Conservation (phyloP, 176 grass and related monocot genomes). For the Oryza brachyantha region DNA sequence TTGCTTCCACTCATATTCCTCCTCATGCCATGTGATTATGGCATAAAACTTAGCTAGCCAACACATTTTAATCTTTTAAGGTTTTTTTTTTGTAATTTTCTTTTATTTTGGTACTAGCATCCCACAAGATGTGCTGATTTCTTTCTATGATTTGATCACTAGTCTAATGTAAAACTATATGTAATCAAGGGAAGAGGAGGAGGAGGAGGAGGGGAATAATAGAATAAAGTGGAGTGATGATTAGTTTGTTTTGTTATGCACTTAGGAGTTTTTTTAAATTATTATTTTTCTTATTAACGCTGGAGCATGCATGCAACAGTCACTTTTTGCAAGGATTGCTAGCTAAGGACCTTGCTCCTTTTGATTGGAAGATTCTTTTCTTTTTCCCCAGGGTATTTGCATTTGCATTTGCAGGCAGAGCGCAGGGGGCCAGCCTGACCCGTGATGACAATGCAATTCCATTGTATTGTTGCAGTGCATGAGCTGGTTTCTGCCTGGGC, state of each 20-base stretch:
- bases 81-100: fast-evolving
- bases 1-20: slow-evolving; percentile 42
- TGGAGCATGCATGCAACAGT: neutral
- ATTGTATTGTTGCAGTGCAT: neutral
- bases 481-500: neutral
- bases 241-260: slow-evolving; percentile 36
- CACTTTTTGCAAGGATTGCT: neutral
- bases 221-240: slow-evolving; percentile 42
- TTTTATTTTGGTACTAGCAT: neutral
- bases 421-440: no score
- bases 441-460: neutral
- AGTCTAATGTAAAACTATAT: neutral
- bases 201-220: neutral
- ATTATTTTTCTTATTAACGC: neutral
- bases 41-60: neutral
- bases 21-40: slow-evolving; percentile 36
- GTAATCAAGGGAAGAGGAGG: slow-evolving; percentile 5
- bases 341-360: neutral
- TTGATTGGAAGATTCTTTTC: slow-evolving; percentile 45
- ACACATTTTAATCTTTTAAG: no score
- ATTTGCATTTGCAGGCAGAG: no score
- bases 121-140: neutral
- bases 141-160: neutral
- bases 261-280: no score
- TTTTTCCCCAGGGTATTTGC: neutral